A percentile compares a stretch with the other conserved stretches of the same genome.
phyloP scores from a whole-genome alignment of 108 stramenopile species.

The Schizochytrium sp. region DNA sequence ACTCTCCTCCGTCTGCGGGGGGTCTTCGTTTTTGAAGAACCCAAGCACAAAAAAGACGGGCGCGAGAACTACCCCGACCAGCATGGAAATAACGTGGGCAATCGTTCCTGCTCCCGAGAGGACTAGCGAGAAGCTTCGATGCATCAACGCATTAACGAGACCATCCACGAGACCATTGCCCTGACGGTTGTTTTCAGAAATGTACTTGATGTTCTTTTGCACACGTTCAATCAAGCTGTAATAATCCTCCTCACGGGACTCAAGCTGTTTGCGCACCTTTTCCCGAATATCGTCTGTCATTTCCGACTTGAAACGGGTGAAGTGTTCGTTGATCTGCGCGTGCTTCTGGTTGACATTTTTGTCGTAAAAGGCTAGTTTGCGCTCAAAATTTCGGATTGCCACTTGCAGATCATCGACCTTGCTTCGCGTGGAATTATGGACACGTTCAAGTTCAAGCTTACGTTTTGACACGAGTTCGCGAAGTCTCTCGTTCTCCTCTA shows the following conservation, averaged over 20 bases:
- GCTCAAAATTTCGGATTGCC: not conserved
- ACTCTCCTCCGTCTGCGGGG: not conserved
- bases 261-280: not conserved
- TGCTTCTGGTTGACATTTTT: not conserved
- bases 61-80: not conserved
- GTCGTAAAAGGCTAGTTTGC: not conserved
- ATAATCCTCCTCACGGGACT: slow-evolving; percentile 1
- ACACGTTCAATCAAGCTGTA: not conserved
- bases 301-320: not conserved
- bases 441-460: not conserved
- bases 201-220: not conserved
- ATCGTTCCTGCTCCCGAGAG: slow-evolving; percentile 2
- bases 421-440: not conserved
- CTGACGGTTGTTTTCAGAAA: not conserved
- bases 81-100: not conserved
- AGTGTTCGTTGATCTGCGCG: not conserved
- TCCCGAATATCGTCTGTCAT: not conserved
- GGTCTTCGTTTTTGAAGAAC: not conserved
- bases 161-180: not conserved
- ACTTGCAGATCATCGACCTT: not conserved
- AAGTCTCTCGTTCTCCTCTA: not conserved
- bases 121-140: not conserved
- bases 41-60: not conserved
- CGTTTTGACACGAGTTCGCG: not conserved
- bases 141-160: not conserved